Evolutionary conservation across 2,329 filamentous ascomycete genomes (phyloP).

Genomic region (Talaromyces sp.): DNA sequence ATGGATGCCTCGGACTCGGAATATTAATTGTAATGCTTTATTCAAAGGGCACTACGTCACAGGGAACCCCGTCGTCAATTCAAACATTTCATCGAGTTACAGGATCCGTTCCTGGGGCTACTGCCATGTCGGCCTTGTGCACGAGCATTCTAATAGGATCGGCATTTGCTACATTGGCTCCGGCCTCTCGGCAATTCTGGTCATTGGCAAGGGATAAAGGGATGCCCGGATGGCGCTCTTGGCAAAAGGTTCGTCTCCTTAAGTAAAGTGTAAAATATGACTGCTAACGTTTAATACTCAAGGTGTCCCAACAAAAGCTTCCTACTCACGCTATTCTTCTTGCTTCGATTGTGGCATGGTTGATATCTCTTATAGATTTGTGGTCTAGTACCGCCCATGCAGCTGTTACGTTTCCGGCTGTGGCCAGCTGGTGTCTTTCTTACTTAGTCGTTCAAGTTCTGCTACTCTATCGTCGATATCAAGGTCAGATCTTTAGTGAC

Average conservation of each 20-base stretch:
- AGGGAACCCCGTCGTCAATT: conserved; percentile 47
- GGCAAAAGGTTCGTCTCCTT: conserved; percentile 26
- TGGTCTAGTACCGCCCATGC: conserved; percentile 36
- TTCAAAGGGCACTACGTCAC: conserved; percentile 43
- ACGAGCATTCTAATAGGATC: conserved; percentile 39
- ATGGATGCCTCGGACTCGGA: conserved; percentile 49
- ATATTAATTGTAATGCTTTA: conserved; percentile 48
- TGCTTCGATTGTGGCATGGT: conserved; percentile 29
- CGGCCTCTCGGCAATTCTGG: conserved; percentile 48
- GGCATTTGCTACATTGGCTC: conserved; percentile 38
- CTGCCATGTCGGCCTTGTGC: conserved; percentile 28
- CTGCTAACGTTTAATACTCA: not conserved
- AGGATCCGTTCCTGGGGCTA: conserved; percentile 36
- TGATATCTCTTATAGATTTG: conserved; percentile 38
- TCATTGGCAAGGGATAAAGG: conserved; percentile 31
- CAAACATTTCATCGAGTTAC: conserved; percentile 56
- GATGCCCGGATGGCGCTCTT: conserved; percentile 32
- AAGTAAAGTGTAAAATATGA: too few relatives aligned
- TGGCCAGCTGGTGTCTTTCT: conserved; percentile 33
- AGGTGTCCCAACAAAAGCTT: conserved; percentile 28
- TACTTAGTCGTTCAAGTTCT: conserved; percentile 32
- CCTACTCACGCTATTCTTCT: conserved; percentile 29
- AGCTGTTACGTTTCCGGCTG: conserved; percentile 38
- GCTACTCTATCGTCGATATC: conserved; percentile 32
- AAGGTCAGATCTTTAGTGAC: conserved; percentile 19